Conservation (phyloP, 2,329 filamentous ascomycete species). For the Neobulgaria alba region DNA sequence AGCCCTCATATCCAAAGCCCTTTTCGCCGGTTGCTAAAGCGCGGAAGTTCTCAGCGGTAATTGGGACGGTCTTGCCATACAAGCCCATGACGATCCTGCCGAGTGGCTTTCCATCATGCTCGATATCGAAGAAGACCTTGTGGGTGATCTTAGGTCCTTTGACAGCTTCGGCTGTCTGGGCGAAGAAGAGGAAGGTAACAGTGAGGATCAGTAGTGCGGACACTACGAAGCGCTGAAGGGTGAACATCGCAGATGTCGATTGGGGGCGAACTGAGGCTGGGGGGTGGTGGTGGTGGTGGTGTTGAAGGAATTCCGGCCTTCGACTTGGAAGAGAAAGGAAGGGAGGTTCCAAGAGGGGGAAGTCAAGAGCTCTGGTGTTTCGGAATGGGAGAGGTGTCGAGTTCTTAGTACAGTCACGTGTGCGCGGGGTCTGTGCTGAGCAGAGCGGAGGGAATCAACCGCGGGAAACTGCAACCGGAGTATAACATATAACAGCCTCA, state of each 20-base stretch:
- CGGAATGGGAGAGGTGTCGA: neutral
- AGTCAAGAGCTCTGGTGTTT: neutral
- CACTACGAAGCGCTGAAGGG: conserved; percentile 60
- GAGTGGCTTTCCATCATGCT: conserved; percentile 63
- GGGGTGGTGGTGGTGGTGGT: too few relatives aligned
- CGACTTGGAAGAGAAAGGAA: neutral
- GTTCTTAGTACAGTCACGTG: neutral
- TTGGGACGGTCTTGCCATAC: conserved; percentile 79
- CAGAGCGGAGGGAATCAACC: conserved; percentile 2
- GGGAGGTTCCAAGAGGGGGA: neutral
- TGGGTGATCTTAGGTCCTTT: conserved; percentile 93
- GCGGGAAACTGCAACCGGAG: neutral
- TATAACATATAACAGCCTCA: too few relatives aligned
- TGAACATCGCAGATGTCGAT: conserved; percentile 56
- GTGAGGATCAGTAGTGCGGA: conserved; percentile 70
- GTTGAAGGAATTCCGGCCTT: conserved; percentile 1
- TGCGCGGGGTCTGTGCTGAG: neutral
- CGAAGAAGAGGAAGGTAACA: conserved; percentile 65
- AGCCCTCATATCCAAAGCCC: conserved; percentile 75
- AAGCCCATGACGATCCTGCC: conserved; percentile 75
- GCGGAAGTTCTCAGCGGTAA: conserved; percentile 67
- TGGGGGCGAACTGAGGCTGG: too few relatives aligned
- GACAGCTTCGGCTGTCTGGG: conserved; percentile 62
- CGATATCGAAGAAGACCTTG: conserved; percentile 88
- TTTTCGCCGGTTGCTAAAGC: conserved; percentile 79